These are phyloP conservation scores for Podosphaera aphanis DNA, from an alignment of 2,329 filamentous ascomycete species.

Conservation along the genomic window DNA sequence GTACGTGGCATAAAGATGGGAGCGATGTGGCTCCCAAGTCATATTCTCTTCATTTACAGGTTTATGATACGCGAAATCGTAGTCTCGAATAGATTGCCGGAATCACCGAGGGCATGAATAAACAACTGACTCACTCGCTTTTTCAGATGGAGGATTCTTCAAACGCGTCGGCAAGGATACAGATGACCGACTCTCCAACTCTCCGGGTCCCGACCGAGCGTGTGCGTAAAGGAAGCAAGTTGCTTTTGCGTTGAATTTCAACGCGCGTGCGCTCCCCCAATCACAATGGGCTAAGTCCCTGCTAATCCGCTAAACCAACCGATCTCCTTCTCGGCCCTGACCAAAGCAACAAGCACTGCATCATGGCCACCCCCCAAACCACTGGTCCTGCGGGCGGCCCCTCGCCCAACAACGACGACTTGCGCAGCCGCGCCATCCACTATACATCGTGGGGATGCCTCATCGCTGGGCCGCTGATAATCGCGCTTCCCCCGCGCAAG, in stretches of 20 bases:
- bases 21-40: no score
- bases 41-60: neutral
- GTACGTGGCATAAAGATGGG: no score
- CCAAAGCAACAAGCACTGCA: neutral
- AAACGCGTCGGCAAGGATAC: no score
- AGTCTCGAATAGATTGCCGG: neutral
- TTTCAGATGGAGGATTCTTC: no score
- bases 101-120: neutral
- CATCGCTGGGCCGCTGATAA: conserved; percentile 29
- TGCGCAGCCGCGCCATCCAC: neutral
- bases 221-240: no score
- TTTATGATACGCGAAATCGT: neutral
- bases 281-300: no score
- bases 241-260: no score
- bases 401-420: neutral
- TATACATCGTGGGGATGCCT: conserved; percentile 10
- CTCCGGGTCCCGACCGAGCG: no score
- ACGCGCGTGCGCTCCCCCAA: no score
- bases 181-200: no score
- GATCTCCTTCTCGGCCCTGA: neutral
- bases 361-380: neutral
- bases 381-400: neutral
- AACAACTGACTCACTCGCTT: neutral
- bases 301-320: neutral
- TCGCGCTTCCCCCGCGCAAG: conserved; percentile 34